phyloP scores from a whole-genome alignment of 148 eudicot species.

The Nepenthes gracilis region DNA sequence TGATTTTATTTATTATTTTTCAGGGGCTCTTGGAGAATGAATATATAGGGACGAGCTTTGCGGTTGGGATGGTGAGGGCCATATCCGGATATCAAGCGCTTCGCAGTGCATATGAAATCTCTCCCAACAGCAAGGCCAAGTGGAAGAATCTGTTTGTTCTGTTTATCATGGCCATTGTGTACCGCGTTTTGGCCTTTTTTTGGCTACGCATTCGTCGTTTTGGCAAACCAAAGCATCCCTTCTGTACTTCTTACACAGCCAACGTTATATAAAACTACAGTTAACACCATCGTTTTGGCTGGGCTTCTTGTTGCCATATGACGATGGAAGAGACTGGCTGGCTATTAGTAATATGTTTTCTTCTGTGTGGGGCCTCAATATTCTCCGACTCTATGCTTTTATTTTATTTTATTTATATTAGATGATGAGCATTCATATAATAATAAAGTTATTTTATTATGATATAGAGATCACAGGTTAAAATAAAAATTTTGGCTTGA shows the following conservation, averaged over 20 bases:
- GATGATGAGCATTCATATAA: too few relatives aligned
- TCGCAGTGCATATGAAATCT: conserved; percentile 55
- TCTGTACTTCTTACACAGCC: conserved; percentile 22
- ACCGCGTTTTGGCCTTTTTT: conserved; percentile 54
- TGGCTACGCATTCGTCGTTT: conserved; percentile 40
- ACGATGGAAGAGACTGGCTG: too few relatives aligned
- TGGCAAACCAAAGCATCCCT: conserved; percentile 24
- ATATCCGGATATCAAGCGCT: conserved; percentile 83
- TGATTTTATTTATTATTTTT: conserved; percentile 6
- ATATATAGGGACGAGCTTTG: conserved; percentile 53
- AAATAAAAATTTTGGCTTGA: too few relatives aligned
- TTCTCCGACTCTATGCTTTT: too few relatives aligned
- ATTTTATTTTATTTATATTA: too few relatives aligned
- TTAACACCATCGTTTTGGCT: too few relatives aligned
- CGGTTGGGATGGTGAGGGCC: conserved; percentile 82
- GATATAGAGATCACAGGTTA: too few relatives aligned
- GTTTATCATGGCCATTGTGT: conserved; percentile 72
- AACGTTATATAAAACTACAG: neutral
- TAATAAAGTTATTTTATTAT: too few relatives aligned
- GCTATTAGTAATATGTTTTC: too few relatives aligned
- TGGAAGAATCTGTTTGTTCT: conserved; percentile 76
- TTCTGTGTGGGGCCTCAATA: too few relatives aligned
- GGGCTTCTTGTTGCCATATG: too few relatives aligned
- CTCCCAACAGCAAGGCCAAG: conserved; percentile 47
- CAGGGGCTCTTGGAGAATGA: conserved; percentile 96